A percentile compares a stretch with the other conserved stretches of the same genome.
These are phyloP conservation scores for Parathielavia hyrcaniae DNA, from an alignment of 495 filamentous ascomycete species.

Conservation along the genomic window DNA sequence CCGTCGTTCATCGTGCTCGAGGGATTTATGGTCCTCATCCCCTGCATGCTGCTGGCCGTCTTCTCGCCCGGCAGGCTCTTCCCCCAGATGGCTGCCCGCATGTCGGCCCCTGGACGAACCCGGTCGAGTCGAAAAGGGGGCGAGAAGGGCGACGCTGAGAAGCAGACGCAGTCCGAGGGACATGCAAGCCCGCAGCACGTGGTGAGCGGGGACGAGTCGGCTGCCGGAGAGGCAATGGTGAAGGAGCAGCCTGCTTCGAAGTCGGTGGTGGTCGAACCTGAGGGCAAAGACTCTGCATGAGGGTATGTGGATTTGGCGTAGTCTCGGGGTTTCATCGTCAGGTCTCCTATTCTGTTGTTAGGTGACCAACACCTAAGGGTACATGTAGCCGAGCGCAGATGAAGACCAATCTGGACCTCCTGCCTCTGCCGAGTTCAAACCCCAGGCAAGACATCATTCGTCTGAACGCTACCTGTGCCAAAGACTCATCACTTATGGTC, in stretches of 20 bases:
- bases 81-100: constrained; percentile 36
- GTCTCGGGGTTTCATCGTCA: not conserved
- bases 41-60: constrained; percentile 30
- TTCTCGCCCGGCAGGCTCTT: constrained; percentile 39
- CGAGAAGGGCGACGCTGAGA: not conserved
- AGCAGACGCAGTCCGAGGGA: not conserved
- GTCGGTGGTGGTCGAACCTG: not conserved
- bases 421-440: no score
- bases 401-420: no score
- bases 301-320: not conserved
- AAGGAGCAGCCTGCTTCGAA: not conserved
- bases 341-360: no score
- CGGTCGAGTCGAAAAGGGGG: not conserved
- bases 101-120: constrained; percentile 14
- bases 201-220: constrained; percentile 13
- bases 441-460: no score
- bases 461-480: no score
- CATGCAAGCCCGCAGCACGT: not conserved
- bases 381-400: no score
- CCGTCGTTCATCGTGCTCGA: constrained; percentile 58
- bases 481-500: no score
- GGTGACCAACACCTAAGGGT: no score
- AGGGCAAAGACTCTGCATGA: not conserved
- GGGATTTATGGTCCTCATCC: constrained; percentile 36
- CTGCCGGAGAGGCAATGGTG: not conserved